phyloP scores from a whole-genome alignment of 1,139 yeast species.

The Taphrina communis region DNA sequence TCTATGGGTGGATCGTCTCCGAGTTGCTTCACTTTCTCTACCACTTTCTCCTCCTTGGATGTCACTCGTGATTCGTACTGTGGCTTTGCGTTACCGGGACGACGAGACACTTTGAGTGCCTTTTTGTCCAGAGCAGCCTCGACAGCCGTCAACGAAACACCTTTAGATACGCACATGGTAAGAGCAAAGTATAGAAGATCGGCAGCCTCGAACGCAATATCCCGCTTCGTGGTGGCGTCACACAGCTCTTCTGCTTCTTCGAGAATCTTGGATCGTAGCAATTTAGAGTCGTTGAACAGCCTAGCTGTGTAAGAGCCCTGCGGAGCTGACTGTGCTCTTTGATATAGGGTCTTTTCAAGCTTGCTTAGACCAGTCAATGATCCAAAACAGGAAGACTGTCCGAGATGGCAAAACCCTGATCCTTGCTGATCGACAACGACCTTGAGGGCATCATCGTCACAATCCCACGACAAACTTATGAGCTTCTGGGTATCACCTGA shows the following conservation, averaged over 20 bases:
- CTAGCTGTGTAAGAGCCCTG: slow-evolving; percentile 92
- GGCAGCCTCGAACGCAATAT: slow-evolving; percentile 90
- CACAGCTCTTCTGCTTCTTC: slow-evolving; percentile 97
- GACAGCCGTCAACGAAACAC: slow-evolving; percentile 78
- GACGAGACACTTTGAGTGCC: slow-evolving; percentile 82
- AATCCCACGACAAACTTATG: slow-evolving; percentile 71
- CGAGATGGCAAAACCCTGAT: slow-evolving; percentile 89
- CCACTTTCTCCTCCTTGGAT: slow-evolving; percentile 30
- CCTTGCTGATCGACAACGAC: slow-evolving; percentile 83
- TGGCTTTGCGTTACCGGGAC: slow-evolving; percentile 95
- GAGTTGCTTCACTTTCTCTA: slow-evolving; percentile 25
- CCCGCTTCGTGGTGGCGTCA: slow-evolving; percentile 73
- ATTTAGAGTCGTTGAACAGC: slow-evolving; percentile 73
- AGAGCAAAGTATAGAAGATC: slow-evolving; percentile 89
- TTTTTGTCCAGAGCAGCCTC: slow-evolving; percentile 85
- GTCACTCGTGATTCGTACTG: slow-evolving; percentile 53
- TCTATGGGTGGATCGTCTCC: slow-evolving; percentile 39
- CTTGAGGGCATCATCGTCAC: slow-evolving; percentile 90
- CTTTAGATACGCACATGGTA: slow-evolving; percentile 82
- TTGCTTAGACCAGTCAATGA: slow-evolving; percentile 61
- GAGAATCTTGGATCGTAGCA: slow-evolving; percentile 82
- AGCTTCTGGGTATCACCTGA: slow-evolving; percentile 91
- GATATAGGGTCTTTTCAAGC: slow-evolving; percentile 67
- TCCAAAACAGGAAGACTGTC: slow-evolving; percentile 81
- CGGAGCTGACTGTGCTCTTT: slow-evolving; percentile 66